These are phyloP conservation scores for Mortierella sp. DNA, from an alignment of 371 early-diverging fungal species.

Conservation along the genomic window DNA sequence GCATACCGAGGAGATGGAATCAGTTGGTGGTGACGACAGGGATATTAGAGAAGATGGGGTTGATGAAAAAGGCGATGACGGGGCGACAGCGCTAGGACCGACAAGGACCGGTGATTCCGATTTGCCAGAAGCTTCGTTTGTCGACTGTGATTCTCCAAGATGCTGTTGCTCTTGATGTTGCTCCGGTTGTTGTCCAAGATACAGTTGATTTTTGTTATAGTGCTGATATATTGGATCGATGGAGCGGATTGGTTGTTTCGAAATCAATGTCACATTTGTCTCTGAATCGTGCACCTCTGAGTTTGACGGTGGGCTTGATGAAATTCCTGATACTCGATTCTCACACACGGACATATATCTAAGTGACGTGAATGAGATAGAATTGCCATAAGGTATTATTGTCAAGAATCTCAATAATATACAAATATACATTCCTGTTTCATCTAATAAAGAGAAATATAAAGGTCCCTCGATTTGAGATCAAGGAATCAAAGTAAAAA, in stretches of 20 bases:
- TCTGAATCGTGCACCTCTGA: background rate
- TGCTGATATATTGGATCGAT: conserved; percentile 8
- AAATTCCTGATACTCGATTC: background rate
- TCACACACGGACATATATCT: background rate
- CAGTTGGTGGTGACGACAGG: too few relatives aligned
- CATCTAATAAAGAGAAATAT: background rate
- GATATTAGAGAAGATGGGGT: too few relatives aligned
- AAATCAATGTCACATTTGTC: background rate
- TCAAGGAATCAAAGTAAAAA: background rate
- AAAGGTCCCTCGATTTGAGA: background rate
- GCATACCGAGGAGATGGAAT: too few relatives aligned
- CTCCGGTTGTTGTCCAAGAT: background rate
- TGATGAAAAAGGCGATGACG: background rate
- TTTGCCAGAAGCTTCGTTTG: background rate
- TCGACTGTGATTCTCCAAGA: background rate
- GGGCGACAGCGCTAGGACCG: too few relatives aligned
- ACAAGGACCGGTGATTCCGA: background rate
- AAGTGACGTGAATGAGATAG: background rate
- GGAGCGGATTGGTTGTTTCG: too few relatives aligned
- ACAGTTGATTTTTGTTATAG: background rate
- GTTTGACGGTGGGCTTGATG: too few relatives aligned
- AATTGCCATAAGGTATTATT: too few relatives aligned
- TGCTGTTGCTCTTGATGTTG: background rate
- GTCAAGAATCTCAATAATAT: too few relatives aligned
- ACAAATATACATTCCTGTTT: too few relatives aligned